Evolutionary conservation across 768 basidiomycete species (phyloP).

Genomic region (Mycena metata): DNA sequence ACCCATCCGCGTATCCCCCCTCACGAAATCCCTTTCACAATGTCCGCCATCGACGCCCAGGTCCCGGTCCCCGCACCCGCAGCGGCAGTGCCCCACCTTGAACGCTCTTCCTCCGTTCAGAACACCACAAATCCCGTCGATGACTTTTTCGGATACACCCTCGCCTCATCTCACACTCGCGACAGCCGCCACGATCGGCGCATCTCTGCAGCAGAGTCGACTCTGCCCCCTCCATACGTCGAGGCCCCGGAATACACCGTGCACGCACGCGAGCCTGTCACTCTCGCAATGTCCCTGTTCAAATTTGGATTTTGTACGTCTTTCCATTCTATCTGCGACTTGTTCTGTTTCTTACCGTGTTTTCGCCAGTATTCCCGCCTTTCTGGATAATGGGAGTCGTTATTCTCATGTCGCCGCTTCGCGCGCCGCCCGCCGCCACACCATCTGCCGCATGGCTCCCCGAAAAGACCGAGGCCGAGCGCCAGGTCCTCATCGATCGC

Average conservation of each 20-base stretch:
- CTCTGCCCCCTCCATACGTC: conserved; percentile 57
- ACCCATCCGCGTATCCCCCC: too few species aligned
- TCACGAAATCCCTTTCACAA: too few species aligned
- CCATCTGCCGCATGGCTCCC: conserved; percentile 63
- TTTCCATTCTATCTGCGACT: background rate
- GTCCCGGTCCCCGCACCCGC: conserved; percentile 11
- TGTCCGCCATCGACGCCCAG: background rate
- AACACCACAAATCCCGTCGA: conserved; percentile 45
- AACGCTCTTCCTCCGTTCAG: conserved; percentile 15
- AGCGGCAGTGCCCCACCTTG: conserved; percentile 22
- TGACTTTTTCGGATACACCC: conserved; percentile 51
- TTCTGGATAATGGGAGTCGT: conserved; percentile 75
- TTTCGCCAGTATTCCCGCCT: conserved; percentile 65
- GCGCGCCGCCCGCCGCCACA: conserved; percentile 51
- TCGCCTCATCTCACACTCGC: conserved; percentile 39
- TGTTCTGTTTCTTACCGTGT: conserved; percentile 12
- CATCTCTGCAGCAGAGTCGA: conserved; percentile 44
- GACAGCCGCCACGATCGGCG: conserved; percentile 58
- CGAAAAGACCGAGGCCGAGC: conserved; percentile 68
- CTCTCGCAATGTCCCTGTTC: conserved; percentile 72
- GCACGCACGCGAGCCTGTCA: conserved; percentile 61
- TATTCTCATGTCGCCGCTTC: conserved; percentile 68
- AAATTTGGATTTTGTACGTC: conserved; percentile 73
- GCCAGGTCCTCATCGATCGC: conserved; percentile 57
- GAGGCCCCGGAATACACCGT: conserved; percentile 52